phyloP scores from a whole-genome alignment of 306 rosid genomes.

The Quillaja saponaria region DNA sequence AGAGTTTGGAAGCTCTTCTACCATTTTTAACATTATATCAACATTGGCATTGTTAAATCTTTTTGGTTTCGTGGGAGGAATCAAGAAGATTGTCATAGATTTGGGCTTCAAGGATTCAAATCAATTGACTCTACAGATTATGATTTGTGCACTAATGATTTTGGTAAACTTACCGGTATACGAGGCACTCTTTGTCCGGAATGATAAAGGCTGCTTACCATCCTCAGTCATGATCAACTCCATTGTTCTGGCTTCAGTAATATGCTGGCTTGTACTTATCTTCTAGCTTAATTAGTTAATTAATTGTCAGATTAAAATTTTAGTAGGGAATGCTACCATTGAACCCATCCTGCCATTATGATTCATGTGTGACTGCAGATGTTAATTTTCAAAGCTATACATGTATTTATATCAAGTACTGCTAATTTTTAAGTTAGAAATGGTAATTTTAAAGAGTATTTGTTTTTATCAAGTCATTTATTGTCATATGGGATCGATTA shows the following conservation, averaged over 20 bases:
- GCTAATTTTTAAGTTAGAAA: too few relatives aligned
- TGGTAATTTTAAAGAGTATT: too few relatives aligned
- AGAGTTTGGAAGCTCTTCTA: slow-evolving; percentile 61
- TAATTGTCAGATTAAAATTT: too few relatives aligned
- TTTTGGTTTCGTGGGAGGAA: slow-evolving; percentile 40
- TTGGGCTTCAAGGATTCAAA: neutral
- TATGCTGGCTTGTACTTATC: slow-evolving; percentile 27
- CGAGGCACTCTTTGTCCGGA: slow-evolving; percentile 61
- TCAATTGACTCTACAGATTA: slow-evolving; percentile 27
- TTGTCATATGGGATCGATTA: too few relatives aligned
- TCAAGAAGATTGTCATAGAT: slow-evolving; percentile 32
- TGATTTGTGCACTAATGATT: slow-evolving; percentile 23
- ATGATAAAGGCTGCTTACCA: slow-evolving; percentile 51
- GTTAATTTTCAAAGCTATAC: too few relatives aligned
- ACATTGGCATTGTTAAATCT: slow-evolving; percentile 61
- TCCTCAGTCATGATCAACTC: slow-evolving; percentile 48
- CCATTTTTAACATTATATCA: slow-evolving; percentile 43
- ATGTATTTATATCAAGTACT: too few relatives aligned
- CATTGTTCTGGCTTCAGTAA: slow-evolving; percentile 39
- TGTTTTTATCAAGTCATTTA: too few relatives aligned
- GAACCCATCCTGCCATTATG: too few relatives aligned
- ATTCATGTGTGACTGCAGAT: too few relatives aligned
- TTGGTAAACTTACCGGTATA: slow-evolving; percentile 37
- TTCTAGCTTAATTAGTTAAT: neutral
- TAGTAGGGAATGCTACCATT: neutral